Evolutionary conservation across 768 basidiomycete species (phyloP), one percentile per base, ranked within the genome.

Genomic region (Tulasnella sp.): DNA sequence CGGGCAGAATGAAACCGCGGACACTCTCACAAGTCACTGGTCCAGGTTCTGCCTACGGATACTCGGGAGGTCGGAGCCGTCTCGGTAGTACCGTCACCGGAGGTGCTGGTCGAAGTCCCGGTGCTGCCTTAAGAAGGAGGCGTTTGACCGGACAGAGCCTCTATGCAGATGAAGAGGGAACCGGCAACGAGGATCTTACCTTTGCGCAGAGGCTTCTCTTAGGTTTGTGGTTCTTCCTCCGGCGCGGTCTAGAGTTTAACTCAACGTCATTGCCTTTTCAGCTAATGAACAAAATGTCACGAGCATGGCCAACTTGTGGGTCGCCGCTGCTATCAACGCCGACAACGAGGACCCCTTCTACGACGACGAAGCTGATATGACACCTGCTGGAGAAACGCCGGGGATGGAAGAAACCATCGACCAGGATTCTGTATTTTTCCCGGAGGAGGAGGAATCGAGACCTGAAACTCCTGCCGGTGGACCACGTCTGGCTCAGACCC

Each of bases 271-370:
- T 37, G 81, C 11, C 74, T 79, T n/a, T 2, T 69, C 80, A 82
- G 97, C 97, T 25, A 97, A 97, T 83, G 96, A 97, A 83, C 93
- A 94, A 79, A 92, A 94, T 15, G 95, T 96, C 5, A 96, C 94
- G 76, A 94, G 91, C 79, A 93, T 99, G 80, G 93, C 95, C 31
- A 97, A 98, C 83, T 85, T 99, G 29, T 99, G 97, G 97, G 94
- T 99, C 72, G 94, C 95, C 5, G 93, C 96, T 25, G 97, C 97
- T 7, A 94, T 97, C 85, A 97, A 97, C 77, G 94, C 91, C 38
- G 96, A 97, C 81, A 83, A 93, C 79, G 94, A 96, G 79, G 91
- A 95, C 76, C 90, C 90, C 2, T 92, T 92, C 77, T 89, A 90
- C 79, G 85, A 83, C 14, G 90, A 80, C 1, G 82, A 81, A 4